These are phyloP conservation scores for Suillus lakei DNA, from an alignment of 768 basidiomycete species.

Conservation along the genomic window DNA sequence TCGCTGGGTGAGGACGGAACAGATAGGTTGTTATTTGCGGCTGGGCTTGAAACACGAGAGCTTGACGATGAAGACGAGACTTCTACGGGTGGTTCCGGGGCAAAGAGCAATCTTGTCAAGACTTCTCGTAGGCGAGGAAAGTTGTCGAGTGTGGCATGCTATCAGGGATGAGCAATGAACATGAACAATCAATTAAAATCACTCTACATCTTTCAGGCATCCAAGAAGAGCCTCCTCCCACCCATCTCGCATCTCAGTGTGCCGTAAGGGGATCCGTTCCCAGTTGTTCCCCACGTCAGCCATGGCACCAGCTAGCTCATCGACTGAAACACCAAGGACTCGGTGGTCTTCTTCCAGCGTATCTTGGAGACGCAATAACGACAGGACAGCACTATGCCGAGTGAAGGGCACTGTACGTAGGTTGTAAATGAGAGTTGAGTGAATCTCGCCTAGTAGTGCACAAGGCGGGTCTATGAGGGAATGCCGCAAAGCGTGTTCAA, in stretches of 20 bases:
- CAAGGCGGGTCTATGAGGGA: constrained; percentile 70
- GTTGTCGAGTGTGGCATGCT: constrained; percentile 77
- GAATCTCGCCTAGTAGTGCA: constrained; percentile 82
- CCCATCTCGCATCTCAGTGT: constrained; percentile 74
- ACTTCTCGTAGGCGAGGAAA: constrained; percentile 77
- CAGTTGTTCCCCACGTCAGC: constrained; percentile 86
- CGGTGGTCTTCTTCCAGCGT: constrained; percentile 48
- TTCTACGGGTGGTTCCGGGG: constrained; percentile 54
- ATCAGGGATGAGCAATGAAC: constrained; percentile 8
- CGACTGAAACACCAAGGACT: constrained; percentile 61
- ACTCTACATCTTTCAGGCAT: constrained; percentile 86
- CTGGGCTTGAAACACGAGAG: constrained; percentile 54
- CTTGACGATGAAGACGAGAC: constrained; percentile 48
- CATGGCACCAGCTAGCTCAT: constrained; percentile 68
- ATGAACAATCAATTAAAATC: constrained; percentile 6
- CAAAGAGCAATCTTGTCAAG: constrained; percentile 74
- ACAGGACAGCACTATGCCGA: constrained; percentile 76
- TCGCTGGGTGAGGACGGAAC: constrained; percentile 59
- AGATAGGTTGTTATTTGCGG: constrained; percentile 41
- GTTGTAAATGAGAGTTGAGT: constrained; percentile 88
- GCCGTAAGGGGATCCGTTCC: constrained; percentile 77
- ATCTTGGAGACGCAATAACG: constrained; percentile 51
- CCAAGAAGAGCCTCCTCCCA: constrained; percentile 94
- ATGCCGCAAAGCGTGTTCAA: constrained; percentile 86
- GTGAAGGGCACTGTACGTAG: constrained; percentile 81